Base-by-base conservation (phyloP, 352 stramenopile species). In the Phytophthora sansomeana region DNA sequence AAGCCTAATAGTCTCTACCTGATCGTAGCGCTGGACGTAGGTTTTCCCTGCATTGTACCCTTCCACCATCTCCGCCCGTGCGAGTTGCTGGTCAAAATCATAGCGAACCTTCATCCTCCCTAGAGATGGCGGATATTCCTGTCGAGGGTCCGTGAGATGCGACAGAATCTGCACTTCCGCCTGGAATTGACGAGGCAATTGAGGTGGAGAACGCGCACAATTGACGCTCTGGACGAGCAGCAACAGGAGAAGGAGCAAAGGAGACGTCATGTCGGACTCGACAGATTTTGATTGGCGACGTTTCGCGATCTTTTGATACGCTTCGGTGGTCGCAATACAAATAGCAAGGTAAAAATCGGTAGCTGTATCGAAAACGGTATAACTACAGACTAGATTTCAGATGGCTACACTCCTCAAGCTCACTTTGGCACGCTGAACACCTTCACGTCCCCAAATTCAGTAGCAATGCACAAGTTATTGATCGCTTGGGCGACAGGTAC, bases 41-140 rank as follows among this genome's bases (percentile, higher is more conserved):
- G 79, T 87, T 49, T 89, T 92, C 59, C 79, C 81, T 36, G 76
- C 68, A n/a, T 92, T 85, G 65, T 88, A 84, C 38, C 84, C 84
- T 39, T 66, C 57, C 43, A 88, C 43, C 59, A 91, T 81, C 36
- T 89, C 80, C 4, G 84, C 84, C n/a, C 71, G 73, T 14, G 82
- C 84, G 14, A 89, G 32, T 28, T 81, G 69, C 72, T 89, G 68
- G 55, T 79, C 76, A 28, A 74, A 90, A 58, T 92, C 84, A 59
- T 91, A 92, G 32, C 81, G 75, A 38, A 92, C 69, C 11, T 69
- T 65, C 67, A 92, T 84, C 53, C 75, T 57, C 43, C 78, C 76
- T 38, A 78, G 44, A 6, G 81, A 87, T 33, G 84, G 81, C 33
- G 84, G 84, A 59, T 92, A 90, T 28, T 58, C 60, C 51, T 85